Conservation (phyloP, 441 rosid species). For the Erysimum pusillum region DNA sequence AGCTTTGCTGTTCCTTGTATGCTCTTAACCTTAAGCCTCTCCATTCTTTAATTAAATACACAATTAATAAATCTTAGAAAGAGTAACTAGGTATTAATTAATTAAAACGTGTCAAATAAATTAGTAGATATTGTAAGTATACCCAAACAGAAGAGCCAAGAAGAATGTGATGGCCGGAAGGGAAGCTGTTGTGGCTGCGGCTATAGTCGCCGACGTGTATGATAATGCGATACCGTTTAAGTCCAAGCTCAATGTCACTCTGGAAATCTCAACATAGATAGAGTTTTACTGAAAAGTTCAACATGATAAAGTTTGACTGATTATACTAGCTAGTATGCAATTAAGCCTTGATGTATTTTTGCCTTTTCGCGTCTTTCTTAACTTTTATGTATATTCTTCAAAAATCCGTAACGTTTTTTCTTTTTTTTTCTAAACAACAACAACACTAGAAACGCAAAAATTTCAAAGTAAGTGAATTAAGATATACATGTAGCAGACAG, state of each 20-base stretch:
- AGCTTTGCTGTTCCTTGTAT: slow-evolving; percentile 71
- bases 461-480: no score
- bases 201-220: slow-evolving; percentile 82
- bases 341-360: not conserved
- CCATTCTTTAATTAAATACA: slow-evolving; percentile 57
- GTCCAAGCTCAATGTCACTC: slow-evolving; percentile 70
- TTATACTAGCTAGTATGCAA: not conserved
- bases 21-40: slow-evolving; percentile 63
- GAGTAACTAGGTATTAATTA: not conserved
- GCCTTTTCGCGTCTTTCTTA: not conserved
- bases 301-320: not conserved
- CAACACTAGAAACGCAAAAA: no score
- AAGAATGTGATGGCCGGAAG: slow-evolving; percentile 93
- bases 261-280: slow-evolving; percentile 52
- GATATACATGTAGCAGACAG: slow-evolving; percentile 31
- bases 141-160: slow-evolving; percentile 82
- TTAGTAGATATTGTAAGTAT: not conserved
- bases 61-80: not conserved
- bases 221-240: slow-evolving; percentile 75
- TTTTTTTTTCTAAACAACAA: no score
- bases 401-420: no score
- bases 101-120: not conserved
- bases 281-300: no score
- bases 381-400: no score
- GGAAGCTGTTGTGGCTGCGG: slow-evolving; percentile 75